Base-by-base conservation (phyloP, 176 grass and related monocot genomes). In the Bolboschoenus planiculmis region DNA sequence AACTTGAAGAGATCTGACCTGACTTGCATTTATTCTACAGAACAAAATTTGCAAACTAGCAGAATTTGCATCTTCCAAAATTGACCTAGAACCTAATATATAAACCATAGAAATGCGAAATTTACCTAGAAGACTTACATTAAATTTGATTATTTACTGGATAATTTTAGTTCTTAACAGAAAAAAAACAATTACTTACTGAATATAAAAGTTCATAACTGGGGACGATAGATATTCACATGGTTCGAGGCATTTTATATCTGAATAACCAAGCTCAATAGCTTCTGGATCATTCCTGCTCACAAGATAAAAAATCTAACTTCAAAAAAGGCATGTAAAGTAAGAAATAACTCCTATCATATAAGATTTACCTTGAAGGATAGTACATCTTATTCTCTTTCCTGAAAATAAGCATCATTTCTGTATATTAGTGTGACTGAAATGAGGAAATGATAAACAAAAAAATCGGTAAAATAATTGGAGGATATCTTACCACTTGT, bases 161-260 rank as follows among this genome's bases (percentile, higher is more conserved):
- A 50, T 46, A 75, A 47, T 24, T 39, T 75, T 29, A 76, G 5
- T 76, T 51, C 31, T 50, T 50, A 51, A 50, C 5, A 51, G 11
- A 53, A 62, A 21, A 44, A 31, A 83, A 53, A 33, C 3, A 8
- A 83, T 80, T 84, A 76, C 90, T 91, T 87, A 97, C 93, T 89
- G 89, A 78, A 93, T 91, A 58, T 93, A 97, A 84, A 87, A 97
- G 77, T 97, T 97, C 84, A 97, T 93, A 66, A 97, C 90, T 31
- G 85, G 87, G 40, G 93, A 97, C 1, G 93, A 97, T 46, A 97
- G 73, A 88, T 71, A 97, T 91, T 58, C 81, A 82, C 82, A 87
- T 62, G 80, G 87, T 67, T 89, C 33, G 77, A 97, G 91, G 78
- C 93, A 97, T 84, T 44, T 86, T 42, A 97, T 86, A 88, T 93